Evolutionary conservation across 169 alveolate species (phyloP).

Genomic region (Eimeria necatrix): DNA sequence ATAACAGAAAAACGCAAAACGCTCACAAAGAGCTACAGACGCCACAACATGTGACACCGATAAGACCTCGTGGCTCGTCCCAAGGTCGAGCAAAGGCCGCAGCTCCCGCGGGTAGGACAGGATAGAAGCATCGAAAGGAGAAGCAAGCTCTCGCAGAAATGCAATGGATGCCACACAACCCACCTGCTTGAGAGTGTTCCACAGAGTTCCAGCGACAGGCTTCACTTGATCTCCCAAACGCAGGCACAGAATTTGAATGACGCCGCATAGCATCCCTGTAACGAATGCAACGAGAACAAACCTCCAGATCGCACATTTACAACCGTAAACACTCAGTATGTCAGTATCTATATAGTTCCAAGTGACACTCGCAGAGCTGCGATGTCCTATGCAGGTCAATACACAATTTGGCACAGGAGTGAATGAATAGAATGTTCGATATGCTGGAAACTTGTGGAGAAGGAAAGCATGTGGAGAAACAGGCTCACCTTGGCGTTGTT

Average conservation of each 20-base stretch:
- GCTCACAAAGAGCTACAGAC: not conserved
- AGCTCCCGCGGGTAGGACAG: not conserved
- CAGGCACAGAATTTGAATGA: slow-evolving; percentile 79
- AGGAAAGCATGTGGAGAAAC: not conserved
- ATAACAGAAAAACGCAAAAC: not conserved
- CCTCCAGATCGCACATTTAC: not conserved
- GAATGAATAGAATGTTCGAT: not conserved
- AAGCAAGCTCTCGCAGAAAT: not conserved
- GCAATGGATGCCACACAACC: not conserved
- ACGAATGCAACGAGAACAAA: not conserved
- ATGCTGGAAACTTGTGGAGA: not conserved
- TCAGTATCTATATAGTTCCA: too few species aligned
- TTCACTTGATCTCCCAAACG: slow-evolving; percentile 77
- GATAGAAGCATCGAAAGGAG: not conserved
- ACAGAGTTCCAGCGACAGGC: slow-evolving; percentile 75
- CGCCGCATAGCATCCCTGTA: slow-evolving; percentile 80
- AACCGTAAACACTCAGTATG: not conserved
- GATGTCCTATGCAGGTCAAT: too few species aligned
- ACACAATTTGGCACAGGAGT: too few species aligned
- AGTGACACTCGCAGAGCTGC: too few species aligned
- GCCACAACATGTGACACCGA: too few species aligned
- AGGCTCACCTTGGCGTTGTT: slow-evolving; percentile 76
- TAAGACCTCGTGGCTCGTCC: too few species aligned
- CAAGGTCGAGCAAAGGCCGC: not conserved
- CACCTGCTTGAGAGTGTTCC: slow-evolving; percentile 60